Evolutionary conservation across 164 flowering plant species (phyloP).

Genomic region (Vitis riparia): DNA sequence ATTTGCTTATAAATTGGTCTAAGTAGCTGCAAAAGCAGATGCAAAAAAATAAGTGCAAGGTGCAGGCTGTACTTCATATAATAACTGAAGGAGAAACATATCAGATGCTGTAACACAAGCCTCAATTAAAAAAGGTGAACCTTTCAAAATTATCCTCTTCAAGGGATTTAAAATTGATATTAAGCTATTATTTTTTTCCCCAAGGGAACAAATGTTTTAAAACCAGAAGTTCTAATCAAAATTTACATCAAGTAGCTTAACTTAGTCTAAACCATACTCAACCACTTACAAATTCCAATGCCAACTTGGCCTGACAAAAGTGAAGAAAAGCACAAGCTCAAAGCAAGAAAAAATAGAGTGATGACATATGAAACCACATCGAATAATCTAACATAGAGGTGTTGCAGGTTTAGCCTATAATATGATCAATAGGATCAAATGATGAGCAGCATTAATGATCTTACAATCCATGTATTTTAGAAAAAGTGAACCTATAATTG

Average conservation of each 20-base stretch:
- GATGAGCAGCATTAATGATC: neutral
- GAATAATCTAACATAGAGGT: neutral
- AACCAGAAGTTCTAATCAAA: no score
- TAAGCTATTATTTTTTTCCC: no score
- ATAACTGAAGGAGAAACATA: neutral
- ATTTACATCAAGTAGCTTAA: no score
- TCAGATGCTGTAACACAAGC: neutral
- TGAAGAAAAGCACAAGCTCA: neutral
- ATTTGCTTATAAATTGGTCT: conserved; percentile 98
- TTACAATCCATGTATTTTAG: neutral
- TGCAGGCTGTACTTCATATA: neutral
- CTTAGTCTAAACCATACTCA: neutral
- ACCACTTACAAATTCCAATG: neutral
- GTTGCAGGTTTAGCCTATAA: neutral
- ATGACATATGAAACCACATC: neutral
- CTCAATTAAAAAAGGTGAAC: no score
- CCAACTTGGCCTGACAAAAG: neutral
- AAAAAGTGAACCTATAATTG: no score
- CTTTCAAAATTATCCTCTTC: neutral
- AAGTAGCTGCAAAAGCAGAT: conserved; percentile 63
- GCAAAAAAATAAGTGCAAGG: conserved; percentile 8
- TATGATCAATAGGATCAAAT: neutral
- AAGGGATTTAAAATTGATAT: neutral
- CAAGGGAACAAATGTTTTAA: no score
- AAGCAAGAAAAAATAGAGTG: neutral